phyloP scores from a whole-genome alignment of 768 basidiomycete species.

The Panaeolus papilionaceus region DNA sequence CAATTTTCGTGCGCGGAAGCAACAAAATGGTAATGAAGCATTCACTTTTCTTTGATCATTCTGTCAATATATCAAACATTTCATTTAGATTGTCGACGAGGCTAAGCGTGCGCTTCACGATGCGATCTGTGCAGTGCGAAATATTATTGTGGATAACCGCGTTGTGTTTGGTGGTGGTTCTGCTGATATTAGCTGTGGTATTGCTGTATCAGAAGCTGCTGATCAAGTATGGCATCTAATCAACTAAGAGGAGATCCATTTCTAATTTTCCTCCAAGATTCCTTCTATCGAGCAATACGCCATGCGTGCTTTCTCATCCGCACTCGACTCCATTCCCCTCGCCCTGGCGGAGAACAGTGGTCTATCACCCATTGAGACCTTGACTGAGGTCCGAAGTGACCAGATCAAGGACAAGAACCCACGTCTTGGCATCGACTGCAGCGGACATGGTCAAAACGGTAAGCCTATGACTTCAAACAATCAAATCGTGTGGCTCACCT shows the following conservation, averaged over 20 bases:
- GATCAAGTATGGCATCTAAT: constrained; percentile 67
- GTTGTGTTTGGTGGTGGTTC: constrained; percentile 99
- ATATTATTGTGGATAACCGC: constrained; percentile 92
- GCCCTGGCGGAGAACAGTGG: constrained; percentile 99
- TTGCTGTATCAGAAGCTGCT: constrained; percentile 93
- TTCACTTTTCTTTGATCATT: constrained; percentile 8
- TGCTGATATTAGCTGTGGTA: constrained; percentile 93
- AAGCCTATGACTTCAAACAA: constrained; percentile 25
- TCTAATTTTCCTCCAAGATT: constrained; percentile 56
- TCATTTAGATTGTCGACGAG: constrained; percentile 91
- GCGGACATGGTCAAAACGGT: constrained; percentile 88
- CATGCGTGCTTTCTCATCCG: constrained; percentile 98
- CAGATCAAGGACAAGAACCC: constrained; percentile 90
- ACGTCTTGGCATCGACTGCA: constrained; percentile 91
- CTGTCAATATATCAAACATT: background rate
- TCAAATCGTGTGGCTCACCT: constrained; percentile 11
- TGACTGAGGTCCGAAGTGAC: constrained; percentile 94
- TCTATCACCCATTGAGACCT: constrained; percentile 92
- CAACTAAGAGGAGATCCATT: constrained; percentile 11
- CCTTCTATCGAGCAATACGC: constrained; percentile 99
- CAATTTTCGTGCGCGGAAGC: constrained; percentile 95
- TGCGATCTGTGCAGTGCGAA: constrained; percentile 96
- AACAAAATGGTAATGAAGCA: constrained; percentile 89
- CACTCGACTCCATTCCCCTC: constrained; percentile 93
- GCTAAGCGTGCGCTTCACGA: constrained; percentile 98